Base-by-base conservation (phyloP, 306 rosid genomes). In the Gastrolobium villosum region DNA sequence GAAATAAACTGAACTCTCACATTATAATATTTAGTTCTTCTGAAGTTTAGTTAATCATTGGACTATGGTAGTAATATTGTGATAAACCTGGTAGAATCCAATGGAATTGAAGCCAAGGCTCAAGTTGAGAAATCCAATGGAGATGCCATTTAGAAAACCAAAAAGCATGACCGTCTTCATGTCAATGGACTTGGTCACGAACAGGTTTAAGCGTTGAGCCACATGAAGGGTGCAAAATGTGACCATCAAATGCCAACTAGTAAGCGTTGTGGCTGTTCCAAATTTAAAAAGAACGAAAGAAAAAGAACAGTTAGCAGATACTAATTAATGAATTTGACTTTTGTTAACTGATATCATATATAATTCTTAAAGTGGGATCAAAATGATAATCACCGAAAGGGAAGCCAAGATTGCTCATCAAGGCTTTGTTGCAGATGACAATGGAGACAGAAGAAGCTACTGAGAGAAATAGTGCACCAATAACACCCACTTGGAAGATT, bases 321-420 rank as follows among this genome's bases (percentile, higher is more conserved):
- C 26, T 37, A 52, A 59, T 31, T 37, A 52, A 59, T 31, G 37
- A 44, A 37, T 62, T 44, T 76, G 32, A 73, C 2, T 57, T 7
- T 11, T 20, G 11, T 46, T 55, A 3, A 65, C 5, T 52, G 48
- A 63, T 2, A 30, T 32, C 26, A 20, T 10, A 39, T 48, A 10
- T 55, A n/a, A 46, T 64, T 10, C 43, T 34, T 13, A 41, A 78
- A 20, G 40, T 52, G 5, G 54, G 7, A 10, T 34, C 3, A 50
- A 60, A 75, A 37, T 53, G 72, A 4, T 32, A 59, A 70, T 57
- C 74, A 93, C 98, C 98, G 15, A 94, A 94, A 81, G 96, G 99
- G 87, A 95, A 95, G 75, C 99, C 99, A 54, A 95, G 97, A 78
- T 93, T 89, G 96, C 99, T 95, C 98, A 95, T 95, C 86, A 95